Conservation (phyloP, 2,329 filamentous ascomycete genomes). For the Metarhizium sp. region DNA sequence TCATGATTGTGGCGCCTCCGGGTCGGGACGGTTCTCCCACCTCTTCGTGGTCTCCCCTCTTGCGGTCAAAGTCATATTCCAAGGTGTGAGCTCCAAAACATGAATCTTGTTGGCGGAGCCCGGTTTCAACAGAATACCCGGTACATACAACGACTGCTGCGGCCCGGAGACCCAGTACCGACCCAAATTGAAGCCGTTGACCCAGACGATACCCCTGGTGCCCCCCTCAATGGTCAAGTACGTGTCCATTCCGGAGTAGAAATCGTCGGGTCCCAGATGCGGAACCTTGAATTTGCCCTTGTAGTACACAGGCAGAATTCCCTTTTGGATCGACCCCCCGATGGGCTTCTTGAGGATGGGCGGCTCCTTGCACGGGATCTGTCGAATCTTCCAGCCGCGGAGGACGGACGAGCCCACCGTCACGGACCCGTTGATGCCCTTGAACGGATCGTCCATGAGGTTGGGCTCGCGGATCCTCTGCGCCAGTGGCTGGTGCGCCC, state of each 20-base stretch:
- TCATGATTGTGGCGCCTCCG: neutral
- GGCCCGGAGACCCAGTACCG: conserved; percentile 34
- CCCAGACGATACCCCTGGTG: conserved; percentile 34
- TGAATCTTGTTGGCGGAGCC: conserved; percentile 25
- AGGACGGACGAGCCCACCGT: conserved; percentile 20
- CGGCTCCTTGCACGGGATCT: neutral
- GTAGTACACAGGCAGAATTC: conserved; percentile 1
- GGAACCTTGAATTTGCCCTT: conserved; percentile 16
- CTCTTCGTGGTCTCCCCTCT: neutral
- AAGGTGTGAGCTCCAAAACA: conserved; percentile 31
- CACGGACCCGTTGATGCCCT: conserved; percentile 33
- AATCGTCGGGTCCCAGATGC: neutral
- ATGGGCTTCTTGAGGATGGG: neutral
- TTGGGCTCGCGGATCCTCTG: conserved; percentile 9
- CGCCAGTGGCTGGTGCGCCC: conserved; percentile 30
- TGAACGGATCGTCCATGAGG: conserved; percentile 29
- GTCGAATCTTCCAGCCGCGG: neutral
- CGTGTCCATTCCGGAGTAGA: conserved; percentile 16
- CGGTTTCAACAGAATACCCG: conserved; percentile 24
- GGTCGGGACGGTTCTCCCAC: conserved; percentile 2
- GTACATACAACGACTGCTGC: conserved; percentile 34
- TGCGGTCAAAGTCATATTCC: neutral
- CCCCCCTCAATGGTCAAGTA: conserved; percentile 29
- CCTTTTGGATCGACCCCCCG: neutral
- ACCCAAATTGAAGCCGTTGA: conserved; percentile 34